phyloP scores from a whole-genome alignment of 805 yeast species.

The Teunomyces kruisii region DNA sequence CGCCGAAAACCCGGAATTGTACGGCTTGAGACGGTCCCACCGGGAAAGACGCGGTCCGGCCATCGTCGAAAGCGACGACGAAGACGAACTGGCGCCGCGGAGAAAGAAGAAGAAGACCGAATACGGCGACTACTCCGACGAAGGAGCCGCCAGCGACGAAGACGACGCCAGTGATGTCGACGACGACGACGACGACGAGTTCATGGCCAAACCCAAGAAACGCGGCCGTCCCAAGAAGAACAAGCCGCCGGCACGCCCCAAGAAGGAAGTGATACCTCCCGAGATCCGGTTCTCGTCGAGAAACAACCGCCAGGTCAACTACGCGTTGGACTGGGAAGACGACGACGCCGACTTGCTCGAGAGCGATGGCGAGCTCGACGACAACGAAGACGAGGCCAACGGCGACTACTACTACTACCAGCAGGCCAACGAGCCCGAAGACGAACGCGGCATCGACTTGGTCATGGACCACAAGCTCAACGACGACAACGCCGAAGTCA shows the following conservation, averaged over 20 bases:
- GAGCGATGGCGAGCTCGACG: conserved; percentile 34
- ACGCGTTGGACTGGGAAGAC: conserved; percentile 67
- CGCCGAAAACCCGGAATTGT: conserved; percentile 72
- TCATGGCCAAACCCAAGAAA: conserved; percentile 23
- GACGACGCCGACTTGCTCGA: conserved; percentile 54
- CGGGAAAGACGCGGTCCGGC: conserved; percentile 50
- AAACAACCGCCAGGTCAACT: conserved; percentile 66
- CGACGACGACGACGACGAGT: conserved; percentile 21
- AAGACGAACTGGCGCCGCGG: conserved; percentile 23
- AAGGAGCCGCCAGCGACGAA: conserved; percentile 16
- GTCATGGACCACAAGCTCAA: conserved; percentile 42
- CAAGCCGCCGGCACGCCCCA: not conserved
- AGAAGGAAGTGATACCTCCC: conserved; percentile 18
- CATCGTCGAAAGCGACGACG: conserved; percentile 37
- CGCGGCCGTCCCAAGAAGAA: conserved; percentile 5
- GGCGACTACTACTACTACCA: conserved; percentile 35
- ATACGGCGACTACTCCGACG: conserved; percentile 16
- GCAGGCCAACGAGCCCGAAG: conserved; percentile 32
- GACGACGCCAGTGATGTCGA: conserved; percentile 20
- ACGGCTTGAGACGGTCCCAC: conserved; percentile 76
- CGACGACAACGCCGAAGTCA: conserved; percentile 36
- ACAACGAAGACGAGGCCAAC: conserved; percentile 28
- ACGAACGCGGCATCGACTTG: conserved; percentile 35
- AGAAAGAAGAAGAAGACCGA: conserved; percentile 10
- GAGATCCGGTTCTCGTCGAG: conserved; percentile 81